Evolutionary conservation across 2,329 filamentous ascomycete species (phyloP), one percentile per base, ranked within the genome.

Genomic region (Fonsecaea pedrosoi): DNA sequence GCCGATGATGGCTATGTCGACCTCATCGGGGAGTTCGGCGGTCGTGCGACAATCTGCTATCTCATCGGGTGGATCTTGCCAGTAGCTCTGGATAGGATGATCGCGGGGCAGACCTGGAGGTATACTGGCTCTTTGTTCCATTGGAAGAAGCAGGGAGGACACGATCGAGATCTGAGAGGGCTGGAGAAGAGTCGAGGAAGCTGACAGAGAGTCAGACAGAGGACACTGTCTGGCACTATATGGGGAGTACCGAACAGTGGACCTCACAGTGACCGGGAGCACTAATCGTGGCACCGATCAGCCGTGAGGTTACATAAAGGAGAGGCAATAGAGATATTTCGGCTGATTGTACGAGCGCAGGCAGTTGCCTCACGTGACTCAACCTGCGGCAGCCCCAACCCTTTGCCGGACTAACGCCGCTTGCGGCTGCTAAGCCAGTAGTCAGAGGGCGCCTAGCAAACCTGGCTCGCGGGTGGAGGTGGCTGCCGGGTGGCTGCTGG

Each of bases 1-100:
- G n/a, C 79, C 79, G 37, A 81, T 74, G 45, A 81, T 76, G 37
- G 73, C 75, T 30, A 78, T 67, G 66, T 79, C 77, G 8, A 72
- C 73, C 2, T 68, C 69, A 21, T 68, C 18, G 1, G 76, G 76
- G 2, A 77, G 65, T 18, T 74, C 61, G 10, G 66, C 18, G 2
- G 65, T 60, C 18, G 69, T 68, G 12, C 72, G 67, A 2, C 40
- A 54, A 3, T 72, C 68, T 13, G 73, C 63, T 12, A 78, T 74
- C 1, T 71, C 64, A 69, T 77, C 75, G 0, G 72, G 71, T 0
- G 68, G 60, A 60, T 72, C 64, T n/a, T 75, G 67, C 77, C 77
- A 78, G 58, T 76, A 78, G 4, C 79, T 76, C 9, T 71, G 15
- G 1, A 76, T 80, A 3, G 79, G 79, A 42, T 78, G 75, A 1